phyloP scores from a whole-genome alignment of 371 early-diverging fungal genomes.

The Mucor plumbeus region DNA sequence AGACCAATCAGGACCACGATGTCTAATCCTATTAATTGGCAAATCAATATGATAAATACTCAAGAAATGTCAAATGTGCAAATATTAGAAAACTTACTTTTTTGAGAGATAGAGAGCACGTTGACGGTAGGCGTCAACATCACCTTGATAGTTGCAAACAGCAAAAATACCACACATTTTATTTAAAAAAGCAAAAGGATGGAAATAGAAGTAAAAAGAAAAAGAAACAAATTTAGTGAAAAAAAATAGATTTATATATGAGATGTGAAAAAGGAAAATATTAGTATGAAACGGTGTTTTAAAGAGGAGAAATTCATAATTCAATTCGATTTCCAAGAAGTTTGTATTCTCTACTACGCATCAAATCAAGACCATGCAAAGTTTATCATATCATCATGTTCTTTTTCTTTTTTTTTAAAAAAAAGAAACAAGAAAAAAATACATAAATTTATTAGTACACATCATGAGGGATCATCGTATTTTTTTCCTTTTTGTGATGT shows the following conservation, averaged over 20 bases:
- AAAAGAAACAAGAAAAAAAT: too few species aligned
- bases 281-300: neutral
- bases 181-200: neutral
- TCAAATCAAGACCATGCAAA: too few species aligned
- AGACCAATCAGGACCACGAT: conserved; percentile 97
- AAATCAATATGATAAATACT: neutral
- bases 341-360: neutral
- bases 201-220: neutral
- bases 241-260: neutral
- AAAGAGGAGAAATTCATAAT: neutral
- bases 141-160: conserved; percentile 84
- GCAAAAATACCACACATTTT: conserved; percentile 97
- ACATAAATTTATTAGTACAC: too few species aligned
- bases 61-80: neutral
- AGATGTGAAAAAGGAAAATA: neutral
- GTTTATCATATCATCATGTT: too few species aligned
- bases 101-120: conserved; percentile 86
- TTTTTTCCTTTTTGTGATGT: neutral
- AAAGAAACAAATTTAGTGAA: neutral
- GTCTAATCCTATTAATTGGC: conserved; percentile 66
- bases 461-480: neutral
- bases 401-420: too few species aligned
- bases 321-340: neutral
- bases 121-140: conserved; percentile 77
- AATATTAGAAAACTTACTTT: conserved; percentile 61